Evolutionary conservation across 2,329 filamentous ascomycete species (phyloP), one percentile per base, ranked within the genome.

Genomic region (Fusarium buharicum): DNA sequence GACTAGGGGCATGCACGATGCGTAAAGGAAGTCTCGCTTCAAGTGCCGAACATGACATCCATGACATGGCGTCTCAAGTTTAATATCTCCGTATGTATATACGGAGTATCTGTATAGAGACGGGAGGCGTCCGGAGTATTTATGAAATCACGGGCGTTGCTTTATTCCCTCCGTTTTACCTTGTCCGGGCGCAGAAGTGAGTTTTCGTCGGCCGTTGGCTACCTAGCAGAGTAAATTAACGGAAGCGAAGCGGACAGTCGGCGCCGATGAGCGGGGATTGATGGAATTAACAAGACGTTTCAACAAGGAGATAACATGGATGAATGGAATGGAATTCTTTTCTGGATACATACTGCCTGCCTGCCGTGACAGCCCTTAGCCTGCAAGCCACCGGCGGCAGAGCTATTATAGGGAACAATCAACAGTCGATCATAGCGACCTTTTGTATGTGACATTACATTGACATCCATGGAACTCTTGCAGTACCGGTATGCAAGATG

Each of bases 161-260:
- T 40, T 40, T 39, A 13, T 14, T 24, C 5, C 13, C 16, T 17
- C 20, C 14, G 17, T 3, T 9, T 31, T 53, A 31, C 40, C 34
- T 24, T 45, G 39, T 24, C 60, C 41, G 46, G 46, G 61, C 61
- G 61, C 61, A 64, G 55, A 64, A 40, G 44, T 64, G 56, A 64
- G 61, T 24, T 55, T 55, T 62, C 37, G 48, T 52, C 43, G 36
- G 45, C 55, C 52, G 47, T 24, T 4, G 22, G 22, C 22, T 24
- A 7, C 6, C 22, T 24, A 7, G 22, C 22, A 4, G 22, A 24
- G 22, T 62, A 55, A 44, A 37, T 40, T 43, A 45, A 28, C 37
- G 31, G 43, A 63, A 60, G 44, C 46, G 46, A 55, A 50, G 54
- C 41, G 56, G 55, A 28, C 24, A 46, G 36, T 36, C 51, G 40